Evolutionary conservation across 352 stramenopile genomes (phyloP), one percentile per base, ranked within the genome.

Genomic region (Achlya hypogyna): DNA sequence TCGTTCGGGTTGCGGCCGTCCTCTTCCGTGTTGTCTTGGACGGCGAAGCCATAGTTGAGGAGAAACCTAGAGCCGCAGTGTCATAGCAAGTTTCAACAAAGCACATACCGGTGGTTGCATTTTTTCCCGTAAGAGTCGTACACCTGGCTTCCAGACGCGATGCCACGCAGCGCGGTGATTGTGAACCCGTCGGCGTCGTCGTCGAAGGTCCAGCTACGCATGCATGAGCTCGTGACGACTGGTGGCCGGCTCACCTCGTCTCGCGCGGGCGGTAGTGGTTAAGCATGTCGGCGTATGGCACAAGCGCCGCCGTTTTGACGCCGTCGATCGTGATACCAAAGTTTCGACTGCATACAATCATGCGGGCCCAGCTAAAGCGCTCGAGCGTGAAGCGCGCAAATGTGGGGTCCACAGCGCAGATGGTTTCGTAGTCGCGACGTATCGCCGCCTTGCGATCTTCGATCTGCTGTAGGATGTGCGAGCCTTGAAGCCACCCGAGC

Each of bases 51-150:
- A 75, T 99, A 99, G 80, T 99, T 99, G 47, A 99, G 82, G 40
- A 99, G 79, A 76, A 99, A 99, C 9, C 90, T 70, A 65, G 18
- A 31, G n/a, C 20, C 25, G n/a, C 25, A 18, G 16, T 62, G 35
- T n/a, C n/a, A n/a, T n/a, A 68, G 5, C 25, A 27, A 42, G 0
- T 18, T 51, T 56, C 1, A 65, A 23, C 25, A 5, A 35, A 53
- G 54, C 16, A 53, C 47, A 18, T 28, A 70, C 63, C 86, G 88
- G 77, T 99, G 96, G 82, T 99, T 99, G 81, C 97, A 99, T 78
- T 99, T 99, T 79, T 99, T 98, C 28, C 97, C 97, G 76, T 99
- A 99, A 52, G 87, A 98, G 77, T 99, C 97, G 75, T 99, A 99
- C 8, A 99, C 96, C 75, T 99, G 96, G 29, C 88, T 79, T 12